These are phyloP conservation scores for Gastrolobium villosum DNA, from an alignment of 306 rosid genomes.

Conservation along the genomic window DNA sequence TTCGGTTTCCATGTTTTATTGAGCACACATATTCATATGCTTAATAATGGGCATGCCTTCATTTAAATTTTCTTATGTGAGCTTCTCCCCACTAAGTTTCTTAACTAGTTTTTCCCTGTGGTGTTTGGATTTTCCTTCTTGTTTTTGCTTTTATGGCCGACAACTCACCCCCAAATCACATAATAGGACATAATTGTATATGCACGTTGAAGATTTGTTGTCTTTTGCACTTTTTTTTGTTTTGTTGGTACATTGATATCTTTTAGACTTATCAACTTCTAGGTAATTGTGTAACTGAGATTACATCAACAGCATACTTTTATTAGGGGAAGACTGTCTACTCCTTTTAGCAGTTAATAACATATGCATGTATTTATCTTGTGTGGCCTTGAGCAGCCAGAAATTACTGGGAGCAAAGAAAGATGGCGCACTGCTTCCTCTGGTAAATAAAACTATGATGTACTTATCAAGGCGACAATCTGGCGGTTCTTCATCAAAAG, in stretches of 20 bases:
- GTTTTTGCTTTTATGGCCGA: background rate
- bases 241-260: background rate
- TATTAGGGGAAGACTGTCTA: background rate
- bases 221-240: background rate
- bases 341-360: background rate
- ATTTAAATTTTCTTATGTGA: background rate
- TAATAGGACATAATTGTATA: constrained; percentile 15
- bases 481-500: constrained; percentile 49
- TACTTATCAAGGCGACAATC: constrained; percentile 62
- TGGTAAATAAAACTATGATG: constrained; percentile 93
- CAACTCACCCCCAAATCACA: constrained; percentile 1
- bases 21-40: constrained; percentile 10
- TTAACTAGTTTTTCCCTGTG: constrained; percentile 5
- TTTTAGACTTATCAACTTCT: constrained; percentile 20
- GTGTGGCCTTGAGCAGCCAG: constrained; percentile 61
- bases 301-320: background rate
- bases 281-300: background rate
- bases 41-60: constrained; percentile 17
- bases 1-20: background rate
- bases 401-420: constrained; percentile 78
- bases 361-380: background rate
- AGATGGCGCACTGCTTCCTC: constrained; percentile 81
- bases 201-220: background rate
- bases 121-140: constrained; percentile 12
- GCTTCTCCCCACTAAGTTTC: background rate